Evolutionary conservation across 2,329 filamentous ascomycete species (phyloP).

Genomic region (Colletotrichum scovillei): DNA sequence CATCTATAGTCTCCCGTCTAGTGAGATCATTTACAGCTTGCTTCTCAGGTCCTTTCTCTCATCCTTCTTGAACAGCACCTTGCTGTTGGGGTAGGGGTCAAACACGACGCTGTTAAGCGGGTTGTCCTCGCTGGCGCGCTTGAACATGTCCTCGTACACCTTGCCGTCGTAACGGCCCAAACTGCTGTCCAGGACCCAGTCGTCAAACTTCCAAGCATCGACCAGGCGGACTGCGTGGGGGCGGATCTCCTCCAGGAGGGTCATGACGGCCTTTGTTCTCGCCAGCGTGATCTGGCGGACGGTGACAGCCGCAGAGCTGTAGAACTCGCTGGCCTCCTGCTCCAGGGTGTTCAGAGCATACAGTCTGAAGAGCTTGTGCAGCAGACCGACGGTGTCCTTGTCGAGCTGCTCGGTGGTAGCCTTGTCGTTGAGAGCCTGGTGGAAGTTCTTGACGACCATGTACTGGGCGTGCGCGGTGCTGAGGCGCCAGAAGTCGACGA

Average conservation of each 20-base stretch:
- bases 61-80: constrained; percentile 70
- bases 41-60: constrained; percentile 55
- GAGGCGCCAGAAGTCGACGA: constrained; percentile 83
- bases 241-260: constrained; percentile 76
- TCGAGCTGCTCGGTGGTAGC: constrained; percentile 65
- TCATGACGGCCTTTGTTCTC: constrained; percentile 83
- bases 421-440: constrained; percentile 54
- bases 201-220: constrained; percentile 81
- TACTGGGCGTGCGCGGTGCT: constrained; percentile 82
- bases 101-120: constrained; percentile 78
- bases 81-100: constrained; percentile 76
- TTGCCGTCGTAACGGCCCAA: constrained; percentile 78
- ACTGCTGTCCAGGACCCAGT: constrained; percentile 81
- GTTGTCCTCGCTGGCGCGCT: constrained; percentile 77
- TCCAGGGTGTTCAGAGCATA: constrained; percentile 74
- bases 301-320: constrained; percentile 74
- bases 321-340: constrained; percentile 78
- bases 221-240: constrained; percentile 79
- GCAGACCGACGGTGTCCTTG: constrained; percentile 64
- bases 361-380: constrained; percentile 86
- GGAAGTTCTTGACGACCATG: constrained; percentile 81
- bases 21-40: constrained; percentile 53
- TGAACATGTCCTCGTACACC: constrained; percentile 83
- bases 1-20: not conserved
- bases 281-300: constrained; percentile 79